Base-by-base conservation (phyloP, 352 stramenopile genomes). In the Phytophthora fragariaefolia region DNA sequence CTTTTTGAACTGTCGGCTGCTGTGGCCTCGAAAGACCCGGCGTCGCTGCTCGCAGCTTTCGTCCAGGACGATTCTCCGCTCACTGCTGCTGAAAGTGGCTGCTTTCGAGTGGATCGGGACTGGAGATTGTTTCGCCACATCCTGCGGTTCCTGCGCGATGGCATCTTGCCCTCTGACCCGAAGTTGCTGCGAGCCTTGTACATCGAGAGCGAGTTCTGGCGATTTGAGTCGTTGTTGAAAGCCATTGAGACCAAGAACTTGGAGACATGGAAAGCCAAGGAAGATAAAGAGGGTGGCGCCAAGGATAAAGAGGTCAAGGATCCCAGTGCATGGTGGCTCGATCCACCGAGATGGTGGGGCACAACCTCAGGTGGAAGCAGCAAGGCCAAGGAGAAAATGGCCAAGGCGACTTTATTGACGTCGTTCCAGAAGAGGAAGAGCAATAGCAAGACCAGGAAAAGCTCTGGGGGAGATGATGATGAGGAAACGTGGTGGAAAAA, bases 131-230 rank as follows among this genome's bases (percentile, higher is more conserved):
- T 94, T 52, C 82, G 87, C 7, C 84, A 92, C 36, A 73, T 92
- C 55, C 74, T 96, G n/a, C 70, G 83, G 7, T 93, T 94, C 59
- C 73, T 94, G 3, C 82, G 85, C n/a, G 87, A 96, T 52, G 85
- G 85, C 0, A 55, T 92, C 17, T 66, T 96, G 17, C 84, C 82
- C 2, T 78, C 77, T 6, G 84, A 93, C 57, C 70, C 80, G 27
- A 91, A 89, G 55, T 53, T 94, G 0, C 69, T 94, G 38, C 77
- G 79, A 1, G 76, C 77, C 28, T 67, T 92, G 58, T 96, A 96
- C 55, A 67, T 89, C 4, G 85, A 94, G 66, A 87, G 81, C 62
- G 86, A 92, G 49, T 96, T 92, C 70, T 96, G 84, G 85, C 90
- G 86, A 51, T 79, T 96, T 20, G 80, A 89, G 45, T 89, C 87